Evolutionary conservation across 2,329 filamentous ascomycete species (phyloP).

Genomic region (Juglanconis sp.): DNA sequence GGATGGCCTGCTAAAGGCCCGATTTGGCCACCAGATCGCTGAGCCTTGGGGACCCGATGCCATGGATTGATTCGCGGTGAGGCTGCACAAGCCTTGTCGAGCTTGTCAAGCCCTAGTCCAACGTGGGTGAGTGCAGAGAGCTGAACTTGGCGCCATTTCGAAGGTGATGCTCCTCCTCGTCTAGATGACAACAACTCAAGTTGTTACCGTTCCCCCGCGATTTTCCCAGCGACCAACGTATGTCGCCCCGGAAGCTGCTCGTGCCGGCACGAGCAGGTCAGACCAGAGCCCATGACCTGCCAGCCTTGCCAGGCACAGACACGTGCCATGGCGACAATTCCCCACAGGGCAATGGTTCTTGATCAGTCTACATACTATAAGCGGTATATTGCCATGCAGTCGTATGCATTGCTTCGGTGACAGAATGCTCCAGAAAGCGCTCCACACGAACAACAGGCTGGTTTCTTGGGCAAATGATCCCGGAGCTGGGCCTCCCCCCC

Average conservation of each 20-base stretch:
- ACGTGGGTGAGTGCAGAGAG: not conserved
- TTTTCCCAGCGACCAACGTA: too few relatives aligned
- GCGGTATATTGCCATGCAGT: too few relatives aligned
- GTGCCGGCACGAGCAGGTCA: not conserved
- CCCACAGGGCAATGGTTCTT: slow-evolving; percentile 3
- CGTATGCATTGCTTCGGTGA: too few relatives aligned
- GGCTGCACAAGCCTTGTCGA: not conserved
- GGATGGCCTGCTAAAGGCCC: slow-evolving; percentile 6
- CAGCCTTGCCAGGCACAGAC: slow-evolving; percentile 1
- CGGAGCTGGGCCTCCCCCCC: too few relatives aligned
- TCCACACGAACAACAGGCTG: too few relatives aligned
- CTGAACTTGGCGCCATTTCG: not conserved
- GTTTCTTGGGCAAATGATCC: not conserved
- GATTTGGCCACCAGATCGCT: slow-evolving; percentile 14
- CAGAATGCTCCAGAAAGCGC: too few relatives aligned
- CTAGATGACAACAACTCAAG: not conserved
- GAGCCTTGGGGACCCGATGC: not conserved
- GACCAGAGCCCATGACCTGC: slow-evolving; percentile 12
- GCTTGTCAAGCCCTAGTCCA: not conserved
- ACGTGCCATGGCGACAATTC: slow-evolving; percentile 17
- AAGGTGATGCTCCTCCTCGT: not conserved
- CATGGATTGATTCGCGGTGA: too few relatives aligned
- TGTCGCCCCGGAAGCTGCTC: too few relatives aligned
- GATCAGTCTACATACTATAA: too few relatives aligned
- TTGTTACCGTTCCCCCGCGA: not conserved